Evolutionary conservation across 495 filamentous ascomycete species (phyloP).

Genomic region (Penicillium cataractarum): DNA sequence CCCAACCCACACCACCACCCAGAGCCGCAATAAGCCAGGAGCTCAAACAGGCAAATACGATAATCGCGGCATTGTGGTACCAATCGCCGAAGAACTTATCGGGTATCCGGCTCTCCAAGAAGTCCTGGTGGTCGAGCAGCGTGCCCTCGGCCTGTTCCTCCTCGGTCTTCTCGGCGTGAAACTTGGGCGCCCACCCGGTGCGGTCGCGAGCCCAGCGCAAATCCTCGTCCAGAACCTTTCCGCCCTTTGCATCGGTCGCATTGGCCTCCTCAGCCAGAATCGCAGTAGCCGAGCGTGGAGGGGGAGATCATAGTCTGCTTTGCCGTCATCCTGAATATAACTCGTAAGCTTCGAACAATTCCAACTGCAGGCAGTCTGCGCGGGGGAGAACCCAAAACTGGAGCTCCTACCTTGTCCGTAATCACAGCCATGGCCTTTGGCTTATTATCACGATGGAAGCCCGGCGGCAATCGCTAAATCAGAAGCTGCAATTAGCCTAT

Average conservation of each 20-base stretch:
- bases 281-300: slow-evolving; percentile 70
- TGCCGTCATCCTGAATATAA: slow-evolving; percentile 60
- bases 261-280: slow-evolving; percentile 48
- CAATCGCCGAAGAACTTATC: slow-evolving; percentile 97
- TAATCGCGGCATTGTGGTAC: slow-evolving; percentile 95
- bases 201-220: slow-evolving; percentile 67
- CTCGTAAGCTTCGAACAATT: not conserved
- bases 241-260: slow-evolving; percentile 44
- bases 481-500: slow-evolving; percentile 19
- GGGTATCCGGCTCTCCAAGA: slow-evolving; percentile 79
- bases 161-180: slow-evolving; percentile 59
- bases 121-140: slow-evolving; percentile 83
- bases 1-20: slow-evolving; percentile 90
- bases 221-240: slow-evolving; percentile 57
- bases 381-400: not conserved
- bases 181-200: slow-evolving; percentile 87
- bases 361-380: not conserved
- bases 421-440: slow-evolving; percentile 68
- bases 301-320: slow-evolving; percentile 78
- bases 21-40: slow-evolving; percentile 90
- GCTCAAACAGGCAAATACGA: slow-evolving; percentile 86
- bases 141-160: slow-evolving; percentile 61
- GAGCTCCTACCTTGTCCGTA: slow-evolving; percentile 65
- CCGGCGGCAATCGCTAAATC: slow-evolving; percentile 58
- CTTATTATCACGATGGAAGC: slow-evolving; percentile 66